A percentile compares a stretch with the other conserved stretches of the same genome.
These are phyloP conservation scores for Ophiocordyceps camponoti-leonardi DNA, from an alignment of 2,329 filamentous ascomycete genomes.

Conservation along the genomic window DNA sequence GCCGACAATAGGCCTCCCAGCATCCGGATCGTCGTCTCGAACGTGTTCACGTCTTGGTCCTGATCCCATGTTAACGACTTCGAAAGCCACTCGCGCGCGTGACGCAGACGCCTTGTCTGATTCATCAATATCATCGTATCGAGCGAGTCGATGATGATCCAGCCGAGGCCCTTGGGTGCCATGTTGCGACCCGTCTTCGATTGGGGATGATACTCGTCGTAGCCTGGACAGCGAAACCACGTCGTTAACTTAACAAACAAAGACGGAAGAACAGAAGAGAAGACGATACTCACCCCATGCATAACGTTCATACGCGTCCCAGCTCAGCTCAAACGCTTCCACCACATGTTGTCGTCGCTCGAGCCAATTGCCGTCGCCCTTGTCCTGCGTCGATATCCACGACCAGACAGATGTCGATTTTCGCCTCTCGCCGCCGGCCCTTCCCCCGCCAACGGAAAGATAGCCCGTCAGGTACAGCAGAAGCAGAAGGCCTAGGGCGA, in stretches of 20 bases:
- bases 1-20: conserved; percentile 82
- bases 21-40: conserved; percentile 97
- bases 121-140: conserved; percentile 99
- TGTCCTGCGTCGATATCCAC: conserved; percentile 36
- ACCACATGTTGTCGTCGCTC: conserved; percentile 65
- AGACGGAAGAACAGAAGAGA: conserved; percentile 10
- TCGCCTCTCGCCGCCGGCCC: conserved; percentile 8
- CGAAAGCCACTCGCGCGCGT: conserved; percentile 80
- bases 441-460: conserved; percentile 19
- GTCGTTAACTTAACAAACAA: neutral
- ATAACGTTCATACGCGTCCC: conserved; percentile 82
- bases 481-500: conserved; percentile 35
- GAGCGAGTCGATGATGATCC: conserved; percentile 93
- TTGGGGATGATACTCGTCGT: conserved; percentile 75
- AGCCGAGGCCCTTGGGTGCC: conserved; percentile 77
- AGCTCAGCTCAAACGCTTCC: conserved; percentile 80
- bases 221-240: conserved; percentile 29
- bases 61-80: conserved; percentile 72
- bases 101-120: conserved; percentile 64
- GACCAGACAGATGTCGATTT: conserved; percentile 29
- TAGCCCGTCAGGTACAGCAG: conserved; percentile 56
- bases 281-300: conserved; percentile 63
- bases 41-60: conserved; percentile 90
- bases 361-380: conserved; percentile 49
- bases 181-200: conserved; percentile 68